Conservation (phyloP, 2,329 filamentous ascomycete species). For the Fusarium sp. region DNA sequence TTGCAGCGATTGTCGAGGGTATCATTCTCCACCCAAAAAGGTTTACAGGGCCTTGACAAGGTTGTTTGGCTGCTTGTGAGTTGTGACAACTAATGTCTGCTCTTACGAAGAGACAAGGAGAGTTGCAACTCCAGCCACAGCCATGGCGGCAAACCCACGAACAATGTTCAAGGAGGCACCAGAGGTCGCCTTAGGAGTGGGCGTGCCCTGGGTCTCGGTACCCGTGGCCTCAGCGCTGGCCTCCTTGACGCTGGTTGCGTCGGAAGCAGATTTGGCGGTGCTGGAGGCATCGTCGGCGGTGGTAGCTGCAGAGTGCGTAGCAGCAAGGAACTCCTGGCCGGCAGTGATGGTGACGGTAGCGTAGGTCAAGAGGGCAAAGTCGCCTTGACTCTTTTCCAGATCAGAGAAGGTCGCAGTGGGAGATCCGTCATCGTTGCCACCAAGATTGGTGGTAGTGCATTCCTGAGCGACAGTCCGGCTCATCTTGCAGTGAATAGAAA, state of each 20-base stretch:
- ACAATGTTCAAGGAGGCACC: neutral
- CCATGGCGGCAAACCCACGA: neutral
- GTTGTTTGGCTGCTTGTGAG: neutral
- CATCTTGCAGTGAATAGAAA: slow-evolving; percentile 10
- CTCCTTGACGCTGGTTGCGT: neutral
- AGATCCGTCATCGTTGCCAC: slow-evolving; percentile 3
- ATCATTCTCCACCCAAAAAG: neutral
- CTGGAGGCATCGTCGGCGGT: neutral
- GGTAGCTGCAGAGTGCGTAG: slow-evolving; percentile 1
- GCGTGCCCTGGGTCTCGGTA: neutral
- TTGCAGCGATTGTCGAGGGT: neutral
- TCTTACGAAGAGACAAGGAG: neutral
- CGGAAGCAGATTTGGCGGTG: neutral
- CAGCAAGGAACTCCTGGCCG: slow-evolving; percentile 14
- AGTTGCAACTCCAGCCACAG: slow-evolving; percentile 9
- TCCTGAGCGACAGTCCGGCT: slow-evolving; percentile 1
- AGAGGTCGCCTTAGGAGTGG: slow-evolving; percentile 4
- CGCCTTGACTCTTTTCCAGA: neutral
- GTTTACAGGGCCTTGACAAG: neutral
- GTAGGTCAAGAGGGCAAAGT: neutral
- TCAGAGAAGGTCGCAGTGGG: neutral
- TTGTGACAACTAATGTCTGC: neutral
- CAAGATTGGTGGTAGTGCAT: slow-evolving; percentile 4
- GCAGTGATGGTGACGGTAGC: slow-evolving; percentile 15
- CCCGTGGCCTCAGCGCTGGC: neutral